Evolutionary conservation across 1,139 yeast species (phyloP), one percentile per base, ranked within the genome.

Genomic region (Komagataea norvegica): DNA sequence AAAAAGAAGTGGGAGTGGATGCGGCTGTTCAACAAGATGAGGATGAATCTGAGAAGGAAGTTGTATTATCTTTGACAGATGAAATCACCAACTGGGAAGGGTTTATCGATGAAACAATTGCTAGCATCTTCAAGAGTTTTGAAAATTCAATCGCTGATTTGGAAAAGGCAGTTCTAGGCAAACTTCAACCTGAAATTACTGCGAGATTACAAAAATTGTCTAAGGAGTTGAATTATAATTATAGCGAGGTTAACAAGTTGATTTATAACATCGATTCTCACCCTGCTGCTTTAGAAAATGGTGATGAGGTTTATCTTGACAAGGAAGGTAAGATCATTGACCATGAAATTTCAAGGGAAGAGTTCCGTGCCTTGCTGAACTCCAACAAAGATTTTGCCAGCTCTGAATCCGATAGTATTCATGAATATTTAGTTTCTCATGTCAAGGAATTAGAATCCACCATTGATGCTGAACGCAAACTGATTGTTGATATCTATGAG

Each of bases 401-500:
- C 15, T 55, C 48, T 2, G 54, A 68, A 11, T 65, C 71, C 13
- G 63, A 65, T 15, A 52, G 51, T 3, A 63, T 74, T 6, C 64
- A 64, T 20, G 51, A 54, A 1, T 55, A 56, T 26, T 57, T 72
- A 34, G 50, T 55, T 10, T 43, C 52, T 7, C 57, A 68, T 13
- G 70, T 70, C 38, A 52, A 56, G 5, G 47, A 55, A 15, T 57
- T 74, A 26, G 65, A 68, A 37, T 61, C 61, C 8, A 61, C 64
- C 20, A 68, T 79, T 36, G 70, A 72, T 37, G 54, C 54, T 4
- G 63, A 67, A 10, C 69, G 81, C 42, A 74, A 74, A 40, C 68
- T 70, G 29, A 70, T 79, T 21, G 65, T 82, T 41, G 88, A 81
- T 47, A 70, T 79, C 1, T 69, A 78, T 53, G 87, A 82, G 52